phyloP scores from a whole-genome alignment of 371 early-diverging fungal species.

The Nosema granulosis region DNA sequence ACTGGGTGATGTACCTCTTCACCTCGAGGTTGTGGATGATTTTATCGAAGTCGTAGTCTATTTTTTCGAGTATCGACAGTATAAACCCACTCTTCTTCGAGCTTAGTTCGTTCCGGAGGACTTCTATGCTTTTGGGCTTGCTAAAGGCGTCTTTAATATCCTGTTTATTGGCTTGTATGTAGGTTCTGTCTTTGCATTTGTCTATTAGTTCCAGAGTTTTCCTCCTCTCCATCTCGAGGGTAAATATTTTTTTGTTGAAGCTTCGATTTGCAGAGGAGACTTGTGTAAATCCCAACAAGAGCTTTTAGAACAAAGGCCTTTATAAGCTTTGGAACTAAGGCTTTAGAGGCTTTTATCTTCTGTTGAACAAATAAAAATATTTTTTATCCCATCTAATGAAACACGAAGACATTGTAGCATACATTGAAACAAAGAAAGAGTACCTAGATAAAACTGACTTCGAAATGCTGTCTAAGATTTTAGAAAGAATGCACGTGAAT shows the following conservation, averaged over 20 bases:
- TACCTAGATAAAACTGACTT: not conserved
- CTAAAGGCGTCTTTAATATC: constrained; percentile 13
- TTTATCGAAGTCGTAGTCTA: constrained; percentile 5
- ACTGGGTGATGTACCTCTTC: constrained; percentile 40
- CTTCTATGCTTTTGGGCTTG: constrained; percentile 11
- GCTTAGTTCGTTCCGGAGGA: not conserved
- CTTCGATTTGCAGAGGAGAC: no score
- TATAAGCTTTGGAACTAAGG: no score
- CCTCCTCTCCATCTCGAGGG: not conserved
- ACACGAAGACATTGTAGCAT: not conserved
- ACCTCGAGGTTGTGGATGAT: constrained; percentile 18
- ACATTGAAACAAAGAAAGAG: not conserved
- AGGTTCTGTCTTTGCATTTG: constrained; percentile 39
- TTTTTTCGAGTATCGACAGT: constrained; percentile 23
- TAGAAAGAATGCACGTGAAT: not conserved
- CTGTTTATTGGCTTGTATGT: constrained; percentile 22
- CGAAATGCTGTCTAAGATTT: not conserved
- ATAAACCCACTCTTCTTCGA: constrained; percentile 17
- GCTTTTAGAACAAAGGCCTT: no score
- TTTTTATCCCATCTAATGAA: no score
- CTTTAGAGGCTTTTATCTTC: no score
- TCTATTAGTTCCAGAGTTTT: constrained; percentile 30
- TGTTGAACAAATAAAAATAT: no score
- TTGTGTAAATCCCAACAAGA: no score
- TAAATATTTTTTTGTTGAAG: no score